phyloP scores from a whole-genome alignment of 805 yeast species.

The Cyberlindnera petersonii region DNA sequence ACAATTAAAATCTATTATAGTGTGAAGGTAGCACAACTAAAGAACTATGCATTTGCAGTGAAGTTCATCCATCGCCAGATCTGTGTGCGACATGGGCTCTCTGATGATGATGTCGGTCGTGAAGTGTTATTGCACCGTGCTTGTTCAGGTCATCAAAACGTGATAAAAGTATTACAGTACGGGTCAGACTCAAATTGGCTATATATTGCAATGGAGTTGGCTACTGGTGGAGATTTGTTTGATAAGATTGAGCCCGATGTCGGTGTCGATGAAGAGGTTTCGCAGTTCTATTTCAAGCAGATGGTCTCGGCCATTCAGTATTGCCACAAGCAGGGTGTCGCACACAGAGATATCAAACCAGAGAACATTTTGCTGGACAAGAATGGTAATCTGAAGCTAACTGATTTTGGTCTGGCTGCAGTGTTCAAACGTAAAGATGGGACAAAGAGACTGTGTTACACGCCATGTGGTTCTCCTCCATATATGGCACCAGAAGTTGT shows the following conservation, averaged over 20 bases:
- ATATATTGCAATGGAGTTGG: slow-evolving; percentile 66
- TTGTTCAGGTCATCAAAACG: slow-evolving; percentile 56
- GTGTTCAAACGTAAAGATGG: slow-evolving; percentile 50
- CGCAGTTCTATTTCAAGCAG: slow-evolving; percentile 67
- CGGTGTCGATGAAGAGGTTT: slow-evolving; percentile 62
- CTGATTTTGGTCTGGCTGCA: slow-evolving; percentile 75
- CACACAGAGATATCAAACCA: slow-evolving; percentile 67
- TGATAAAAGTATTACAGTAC: slow-evolving; percentile 50
- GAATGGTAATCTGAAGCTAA: slow-evolving; percentile 63
- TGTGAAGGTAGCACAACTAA: slow-evolving; percentile 47
- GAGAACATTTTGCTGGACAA: slow-evolving; percentile 62
- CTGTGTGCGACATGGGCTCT: slow-evolving; percentile 33
- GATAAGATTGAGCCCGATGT: slow-evolving; percentile 76
- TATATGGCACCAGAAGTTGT: slow-evolving; percentile 76
- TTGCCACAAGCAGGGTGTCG: slow-evolving; percentile 60
- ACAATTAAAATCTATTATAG: slow-evolving; percentile 17
- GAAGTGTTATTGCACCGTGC: slow-evolving; percentile 59
- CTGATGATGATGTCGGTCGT: slow-evolving; percentile 40
- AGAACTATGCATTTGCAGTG: slow-evolving; percentile 45
- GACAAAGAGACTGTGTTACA: slow-evolving; percentile 40
- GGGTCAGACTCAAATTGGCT: slow-evolving; percentile 54
- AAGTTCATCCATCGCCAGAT: slow-evolving; percentile 49
- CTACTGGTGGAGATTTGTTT: slow-evolving; percentile 72
- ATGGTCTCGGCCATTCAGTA: slow-evolving; percentile 56
- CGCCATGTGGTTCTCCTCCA: slow-evolving; percentile 71